These are phyloP conservation scores for Eucalyptus sp. DNA, from an alignment of 345 rosid genomes.

Conservation along the genomic window DNA sequence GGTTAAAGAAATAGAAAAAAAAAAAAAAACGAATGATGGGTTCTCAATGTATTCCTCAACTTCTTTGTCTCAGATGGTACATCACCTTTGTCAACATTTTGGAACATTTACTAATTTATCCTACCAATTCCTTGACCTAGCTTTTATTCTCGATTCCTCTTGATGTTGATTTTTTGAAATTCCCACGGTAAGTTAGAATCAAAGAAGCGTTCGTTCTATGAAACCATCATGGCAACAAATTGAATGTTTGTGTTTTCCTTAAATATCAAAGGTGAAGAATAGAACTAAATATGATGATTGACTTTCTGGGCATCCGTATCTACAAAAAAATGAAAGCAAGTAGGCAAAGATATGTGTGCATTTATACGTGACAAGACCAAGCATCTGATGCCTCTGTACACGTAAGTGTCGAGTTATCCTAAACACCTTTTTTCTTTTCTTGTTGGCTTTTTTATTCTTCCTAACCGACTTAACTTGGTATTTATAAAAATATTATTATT, in stretches of 20 bases:
- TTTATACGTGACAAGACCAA: neutral
- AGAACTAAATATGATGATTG: neutral
- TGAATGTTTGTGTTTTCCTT: neutral
- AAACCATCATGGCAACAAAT: neutral
- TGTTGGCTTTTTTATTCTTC: neutral
- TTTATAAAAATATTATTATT: neutral
- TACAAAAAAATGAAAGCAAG: neutral
- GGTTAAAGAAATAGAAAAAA: neutral
- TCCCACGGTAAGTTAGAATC: neutral
- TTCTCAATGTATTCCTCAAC: neutral
- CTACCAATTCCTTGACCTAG: neutral
- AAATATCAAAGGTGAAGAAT: neutral
- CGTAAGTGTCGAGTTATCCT: neutral
- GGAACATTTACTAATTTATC: neutral
- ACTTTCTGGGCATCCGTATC: neutral
- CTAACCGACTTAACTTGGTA: neutral
- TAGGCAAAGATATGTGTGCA: neutral
- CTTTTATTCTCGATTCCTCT: neutral
- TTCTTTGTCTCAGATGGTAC: neutral
- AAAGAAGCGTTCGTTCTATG: neutral
- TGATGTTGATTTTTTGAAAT: neutral
- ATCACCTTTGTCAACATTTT: neutral
- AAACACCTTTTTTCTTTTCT: neutral
- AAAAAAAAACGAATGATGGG: neutral
- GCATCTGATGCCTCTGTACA: neutral